These are phyloP conservation scores for Cryptococcus neoformans DNA, from an alignment of 1,284 basidiomycete species.

Conservation along the genomic window DNA sequence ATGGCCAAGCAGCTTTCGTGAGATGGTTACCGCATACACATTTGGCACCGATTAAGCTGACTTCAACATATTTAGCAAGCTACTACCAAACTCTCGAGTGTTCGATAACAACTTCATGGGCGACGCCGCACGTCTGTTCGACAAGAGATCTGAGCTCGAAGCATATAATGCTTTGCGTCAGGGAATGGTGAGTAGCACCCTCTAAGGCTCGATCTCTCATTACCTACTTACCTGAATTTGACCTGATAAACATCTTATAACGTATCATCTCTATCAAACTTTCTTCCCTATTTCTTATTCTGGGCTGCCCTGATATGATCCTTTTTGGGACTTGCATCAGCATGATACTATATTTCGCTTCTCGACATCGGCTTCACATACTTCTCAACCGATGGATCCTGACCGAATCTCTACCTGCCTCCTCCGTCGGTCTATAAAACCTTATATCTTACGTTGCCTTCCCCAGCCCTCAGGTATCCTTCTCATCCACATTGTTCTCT, in stretches of 20 bases:
- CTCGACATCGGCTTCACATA: not conserved
- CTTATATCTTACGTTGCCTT: slow-evolving; percentile 9
- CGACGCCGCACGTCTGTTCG: slow-evolving; percentile 11
- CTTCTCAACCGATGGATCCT: slow-evolving; percentile 17
- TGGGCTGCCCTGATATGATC: not conserved
- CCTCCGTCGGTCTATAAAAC: not conserved
- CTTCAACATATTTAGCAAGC: slow-evolving; percentile 14
- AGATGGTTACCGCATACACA: slow-evolving; percentile 7
- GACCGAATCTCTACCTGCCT: slow-evolving; percentile 10
- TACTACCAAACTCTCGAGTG: slow-evolving; percentile 30
- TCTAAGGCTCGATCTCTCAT: not conserved
- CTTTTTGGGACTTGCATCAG: slow-evolving; percentile 1
- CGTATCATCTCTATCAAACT: too few relatives aligned
- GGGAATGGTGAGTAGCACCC: slow-evolving; percentile 3
- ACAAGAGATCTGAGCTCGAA: slow-evolving; percentile 3
- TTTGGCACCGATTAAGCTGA: not conserved
- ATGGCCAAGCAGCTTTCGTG: slow-evolving; percentile 30
- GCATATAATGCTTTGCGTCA: slow-evolving; percentile 8
- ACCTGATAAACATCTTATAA: too few relatives aligned
- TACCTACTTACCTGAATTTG: too few relatives aligned
- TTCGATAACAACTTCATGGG: slow-evolving; percentile 26
- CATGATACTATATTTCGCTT: slow-evolving; percentile 9
- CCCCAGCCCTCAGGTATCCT: slow-evolving; percentile 12
- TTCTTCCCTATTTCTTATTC: too few relatives aligned
- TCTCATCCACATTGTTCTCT: slow-evolving; percentile 28